Base-by-base conservation (phyloP, 2,329 filamentous ascomycete species). In the Pseudogymnoascus verrucosus region DNA sequence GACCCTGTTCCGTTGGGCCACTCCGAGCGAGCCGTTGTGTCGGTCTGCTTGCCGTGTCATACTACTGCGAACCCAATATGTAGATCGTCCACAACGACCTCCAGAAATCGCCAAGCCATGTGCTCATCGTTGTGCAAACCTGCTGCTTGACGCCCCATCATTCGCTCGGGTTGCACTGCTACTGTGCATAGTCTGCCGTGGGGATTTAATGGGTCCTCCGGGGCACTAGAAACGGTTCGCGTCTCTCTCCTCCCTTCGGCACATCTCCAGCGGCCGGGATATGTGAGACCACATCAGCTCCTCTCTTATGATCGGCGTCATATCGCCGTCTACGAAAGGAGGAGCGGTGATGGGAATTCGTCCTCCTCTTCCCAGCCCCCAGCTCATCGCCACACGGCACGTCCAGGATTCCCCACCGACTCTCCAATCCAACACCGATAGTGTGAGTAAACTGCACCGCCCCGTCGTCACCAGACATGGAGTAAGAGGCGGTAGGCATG, bases 201-300 rank as follows among this genome's bases (percentile, higher is more conserved):
- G 44, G 47, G n/a, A 31, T 31, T 54, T 54, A 54, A 54, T 54
- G 47, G 47, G 26, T 54, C 47, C 16, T 31, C 26, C 14, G 8
- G 26, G 31, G 26, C 47, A 54, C 47, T 54, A 54, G 47, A 54
- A 54, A 54, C 47, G 47, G 47, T 54, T 54, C 47, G 47, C 47
- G 47, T 54, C 47, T 54, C 47, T n/a, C 16, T n/a, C 47, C 47
- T 31, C 47, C 47, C 26, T 31, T 34, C 47, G 26, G 47, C 47
- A 54, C 4, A 26, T 19, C 47, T 34, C 47, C 47, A 54, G 47
- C n/a, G n/a, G 3, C 47, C 8, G n/a, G 47, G 47, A 54, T 54
- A 54, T 1, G 21, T 54, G 47, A 54, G 47, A 31, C 47, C 26
- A 16, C 19, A 31, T 19, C 47, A 31, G 44, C 44, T 47, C 26